phyloP scores from a whole-genome alignment of 2,329 filamentous ascomycete species.

The Fonsecaea erecta region DNA sequence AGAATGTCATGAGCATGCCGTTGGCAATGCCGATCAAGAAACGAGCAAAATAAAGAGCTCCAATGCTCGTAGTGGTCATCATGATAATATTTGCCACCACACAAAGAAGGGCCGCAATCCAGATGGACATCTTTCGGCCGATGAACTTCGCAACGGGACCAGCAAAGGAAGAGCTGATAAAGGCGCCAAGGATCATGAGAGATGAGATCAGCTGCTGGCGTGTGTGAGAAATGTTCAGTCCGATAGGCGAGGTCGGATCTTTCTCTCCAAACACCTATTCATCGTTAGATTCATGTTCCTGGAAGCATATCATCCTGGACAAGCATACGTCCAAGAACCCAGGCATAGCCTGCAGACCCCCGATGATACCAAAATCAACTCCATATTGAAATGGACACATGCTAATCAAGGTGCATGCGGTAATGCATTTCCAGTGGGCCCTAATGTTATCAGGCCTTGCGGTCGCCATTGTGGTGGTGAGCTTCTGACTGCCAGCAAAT shows the following conservation, averaged over 20 bases:
- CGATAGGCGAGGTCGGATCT: conserved; percentile 37
- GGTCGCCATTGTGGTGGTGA: conserved; percentile 24
- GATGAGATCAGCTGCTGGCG: conserved; percentile 54
- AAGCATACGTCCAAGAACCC: conserved; percentile 39
- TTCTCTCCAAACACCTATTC: conserved; percentile 38
- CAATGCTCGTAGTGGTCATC: conserved; percentile 61
- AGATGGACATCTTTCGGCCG: conserved; percentile 53
- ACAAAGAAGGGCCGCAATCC: conserved; percentile 56
- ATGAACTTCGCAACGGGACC: conserved; percentile 47
- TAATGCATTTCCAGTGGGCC: conserved; percentile 35
- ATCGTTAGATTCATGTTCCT: conserved; percentile 27
- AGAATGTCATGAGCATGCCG: conserved; percentile 63
- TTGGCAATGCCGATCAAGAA: conserved; percentile 62
- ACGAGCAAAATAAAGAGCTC: conserved; percentile 60
- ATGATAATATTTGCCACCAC: conserved; percentile 60
- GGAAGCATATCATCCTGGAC: conserved; percentile 4
- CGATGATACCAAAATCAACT: conserved; percentile 42
- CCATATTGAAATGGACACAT: conserved; percentile 44
- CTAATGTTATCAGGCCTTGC: conserved; percentile 22
- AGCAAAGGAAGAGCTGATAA: conserved; percentile 47
- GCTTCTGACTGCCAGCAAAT: not conserved
- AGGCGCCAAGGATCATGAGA: conserved; percentile 54
- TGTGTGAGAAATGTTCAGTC: conserved; percentile 45
- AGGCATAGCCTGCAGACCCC: conserved; percentile 43
- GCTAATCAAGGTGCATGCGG: conserved; percentile 39